Evolutionary conservation across 2,329 filamentous ascomycete species (phyloP), one percentile per base, ranked within the genome.

Genomic region (Paecilomyces sp.): DNA sequence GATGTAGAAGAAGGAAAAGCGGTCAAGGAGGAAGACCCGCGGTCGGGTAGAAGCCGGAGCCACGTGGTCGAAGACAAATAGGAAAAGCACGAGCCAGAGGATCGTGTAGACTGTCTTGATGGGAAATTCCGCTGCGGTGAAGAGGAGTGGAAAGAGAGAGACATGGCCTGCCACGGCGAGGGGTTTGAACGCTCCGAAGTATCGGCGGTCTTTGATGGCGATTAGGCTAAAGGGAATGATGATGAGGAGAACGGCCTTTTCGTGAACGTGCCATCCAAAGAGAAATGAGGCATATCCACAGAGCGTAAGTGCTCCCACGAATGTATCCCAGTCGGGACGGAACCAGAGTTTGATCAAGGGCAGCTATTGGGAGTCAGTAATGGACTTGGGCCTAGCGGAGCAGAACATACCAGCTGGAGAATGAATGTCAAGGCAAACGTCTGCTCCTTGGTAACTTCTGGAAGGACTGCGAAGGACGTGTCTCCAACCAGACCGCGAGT

Each of bases 221-320:
- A 97, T 88, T 62, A 99, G 83, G 66, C 90, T 95, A 80, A 97
- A 97, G 0, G 94, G 94, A 55, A 97, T 90, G 65, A 99, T 92
- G 70, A 97, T 89, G 22, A 97, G 84, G 24, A 99, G 83, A 60
- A 99, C 90, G 1, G 94, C 94, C 76, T 99, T 99, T 72, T 99
- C 94, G 69, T 99, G 94, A 8, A 99, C 94, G 71, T 99, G 94
- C 92, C 93, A 99, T 59, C 94, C 93, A 67, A 97, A 97, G 9
- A 99, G 82, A 77, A 99, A 99, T 0, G 93, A 97, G 0, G 93
- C 90, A 71, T 97, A 99, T 60, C 91, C 94, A 70, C 94, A 97
- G 15, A 97, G 85, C 0, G 93, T 97, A 53, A 96, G 84, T 0
- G 91, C 88, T 3, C 91, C 91, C 51, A 97, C 84, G 71, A 99